phyloP scores from a whole-genome alignment of 192 early-diverging fungal species.

The Podila horticola region DNA sequence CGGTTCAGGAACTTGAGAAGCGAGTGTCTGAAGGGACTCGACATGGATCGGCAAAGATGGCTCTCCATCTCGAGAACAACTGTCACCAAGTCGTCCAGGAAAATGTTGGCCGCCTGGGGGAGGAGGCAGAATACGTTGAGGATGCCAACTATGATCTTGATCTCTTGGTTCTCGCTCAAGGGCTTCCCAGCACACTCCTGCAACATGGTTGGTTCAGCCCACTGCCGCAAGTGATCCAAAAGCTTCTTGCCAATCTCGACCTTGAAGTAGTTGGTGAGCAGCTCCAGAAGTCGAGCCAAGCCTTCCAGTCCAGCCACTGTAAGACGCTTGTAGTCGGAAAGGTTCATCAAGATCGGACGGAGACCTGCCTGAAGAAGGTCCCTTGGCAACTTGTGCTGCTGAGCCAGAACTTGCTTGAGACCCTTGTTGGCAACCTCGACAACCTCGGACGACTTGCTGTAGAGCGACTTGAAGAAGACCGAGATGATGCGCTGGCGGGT shows the following conservation, averaged over 20 bases:
- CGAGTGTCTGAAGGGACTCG: slow-evolving; percentile 94
- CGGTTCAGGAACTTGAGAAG: slow-evolving; percentile 92
- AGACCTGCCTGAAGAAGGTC: slow-evolving; percentile 96
- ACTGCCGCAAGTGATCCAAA: slow-evolving; percentile 93
- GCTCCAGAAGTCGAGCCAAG: slow-evolving; percentile 89
- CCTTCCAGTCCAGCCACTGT: slow-evolving; percentile 95
- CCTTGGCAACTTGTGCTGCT: slow-evolving; percentile 91
- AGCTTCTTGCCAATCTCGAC: slow-evolving; percentile 98
- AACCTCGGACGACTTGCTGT: slow-evolving; percentile 93
- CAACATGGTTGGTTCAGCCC: slow-evolving; percentile 89
- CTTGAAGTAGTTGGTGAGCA: slow-evolving; percentile 98
- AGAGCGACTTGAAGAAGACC: slow-evolving; percentile 99
- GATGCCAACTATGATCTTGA: slow-evolving; percentile 95
- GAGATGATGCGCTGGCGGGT: slow-evolving; percentile 92
- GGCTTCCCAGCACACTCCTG: slow-evolving; percentile 84
- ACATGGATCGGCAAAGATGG: slow-evolving; percentile 79
- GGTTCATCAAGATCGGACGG: slow-evolving; percentile 93
- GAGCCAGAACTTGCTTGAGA: slow-evolving; percentile 79
- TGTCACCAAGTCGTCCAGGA: slow-evolving; percentile 91
- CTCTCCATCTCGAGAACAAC: slow-evolving; percentile 89
- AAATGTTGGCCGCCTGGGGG: slow-evolving; percentile 89
- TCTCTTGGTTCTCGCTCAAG: slow-evolving; percentile 91
- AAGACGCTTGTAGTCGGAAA: slow-evolving; percentile 94
- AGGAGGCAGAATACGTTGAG: slow-evolving; percentile 93
- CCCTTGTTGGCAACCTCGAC: slow-evolving; percentile 95